Evolutionary conservation across 2,329 filamentous ascomycete genomes (phyloP), one percentile per base, ranked within the genome.

Genomic region (Chaetomium olivaceum): DNA sequence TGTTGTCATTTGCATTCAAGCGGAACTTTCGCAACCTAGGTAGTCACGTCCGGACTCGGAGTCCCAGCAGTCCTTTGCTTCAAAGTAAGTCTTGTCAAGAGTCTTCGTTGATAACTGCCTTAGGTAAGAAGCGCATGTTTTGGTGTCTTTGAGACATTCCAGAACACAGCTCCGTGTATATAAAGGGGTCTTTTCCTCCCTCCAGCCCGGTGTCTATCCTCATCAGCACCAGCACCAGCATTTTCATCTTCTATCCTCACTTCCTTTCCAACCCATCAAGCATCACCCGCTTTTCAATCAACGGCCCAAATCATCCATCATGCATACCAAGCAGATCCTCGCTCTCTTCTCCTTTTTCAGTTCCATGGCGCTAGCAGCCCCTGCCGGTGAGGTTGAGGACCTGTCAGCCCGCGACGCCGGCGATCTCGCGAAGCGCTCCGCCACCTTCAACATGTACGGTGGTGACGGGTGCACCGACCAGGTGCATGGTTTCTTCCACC

Each of bases 241-340:
- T 52, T 25, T 52, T 52, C 50, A 29, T 12, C 50, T 52, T 52
- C 50, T 29, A 29, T 31, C 23, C 23, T 29, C 25, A 52, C n/a
- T n/a, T n/a, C n/a, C n/a, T n/a, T 52, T 52, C 4, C 25, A 27
- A 52, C 50, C 50, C 50, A 16, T 23, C 21, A 9, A 52, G 23
- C 23, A 25, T 52, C 50, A 25, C 27, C 50, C 23, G 23, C 50
- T 52, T 25, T 52, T 23, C 7, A 52, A 25, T 27, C 50, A 11
- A 4, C 23, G 23, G 21, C 23, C 50, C 14, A 19, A 29, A 52
- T 52, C 23, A 52, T 52, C 31, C 11, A 52, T 25, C 50, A 52
- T 52, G 50, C 50, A 52, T 29, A 27, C 50, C 25, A 52, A 52
- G 50, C 50, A 52, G 50, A 52, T 52, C 25, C 50, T 52, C 50